Evolutionary conservation across 768 basidiomycete species (phyloP).

Genomic region (Hemileccinum rubropunctum): DNA sequence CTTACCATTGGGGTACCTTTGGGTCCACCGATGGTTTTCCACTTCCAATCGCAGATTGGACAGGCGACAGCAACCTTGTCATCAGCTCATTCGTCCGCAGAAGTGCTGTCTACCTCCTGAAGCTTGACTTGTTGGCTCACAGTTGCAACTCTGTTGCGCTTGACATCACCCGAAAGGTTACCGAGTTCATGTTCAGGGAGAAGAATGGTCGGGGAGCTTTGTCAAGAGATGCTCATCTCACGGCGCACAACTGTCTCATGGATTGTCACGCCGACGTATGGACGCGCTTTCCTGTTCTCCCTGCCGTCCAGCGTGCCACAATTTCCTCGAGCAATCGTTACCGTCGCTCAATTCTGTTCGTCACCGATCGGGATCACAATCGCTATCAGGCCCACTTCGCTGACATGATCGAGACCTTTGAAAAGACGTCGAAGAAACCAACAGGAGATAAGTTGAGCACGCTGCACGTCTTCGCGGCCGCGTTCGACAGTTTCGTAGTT

Average conservation of each 20-base stretch:
- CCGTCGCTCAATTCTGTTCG: conserved; percentile 40
- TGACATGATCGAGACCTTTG: conserved; percentile 45
- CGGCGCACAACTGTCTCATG: conserved; percentile 47
- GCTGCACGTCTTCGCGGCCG: conserved; percentile 31
- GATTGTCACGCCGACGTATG: conserved; percentile 57
- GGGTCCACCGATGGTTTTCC: conserved; percentile 47
- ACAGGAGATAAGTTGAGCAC: conserved; percentile 41
- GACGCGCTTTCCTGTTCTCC: conserved; percentile 57
- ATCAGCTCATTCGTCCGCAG: conserved; percentile 48
- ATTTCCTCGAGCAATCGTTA: conserved; percentile 33
- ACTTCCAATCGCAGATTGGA: conserved; percentile 32
- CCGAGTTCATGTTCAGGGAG: conserved; percentile 57
- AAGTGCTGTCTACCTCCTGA: conserved; percentile 42
- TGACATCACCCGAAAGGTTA: conserved; percentile 52
- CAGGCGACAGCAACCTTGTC: conserved; percentile 23
- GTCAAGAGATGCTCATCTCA: conserved; percentile 17
- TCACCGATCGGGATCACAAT: conserved; percentile 36
- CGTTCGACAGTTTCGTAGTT: conserved; percentile 25
- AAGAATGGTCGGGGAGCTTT: conserved; percentile 29
- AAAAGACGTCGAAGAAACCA: conserved; percentile 51
- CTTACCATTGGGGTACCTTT: conserved; percentile 59
- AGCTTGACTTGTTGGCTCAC: conserved; percentile 33
- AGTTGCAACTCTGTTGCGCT: conserved; percentile 45
- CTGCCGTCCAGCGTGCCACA: conserved; percentile 46
- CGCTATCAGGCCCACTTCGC: conserved; percentile 42